Conservation (phyloP, 2,329 filamentous ascomycete genomes). For the Celoporthe dispersa region DNA sequence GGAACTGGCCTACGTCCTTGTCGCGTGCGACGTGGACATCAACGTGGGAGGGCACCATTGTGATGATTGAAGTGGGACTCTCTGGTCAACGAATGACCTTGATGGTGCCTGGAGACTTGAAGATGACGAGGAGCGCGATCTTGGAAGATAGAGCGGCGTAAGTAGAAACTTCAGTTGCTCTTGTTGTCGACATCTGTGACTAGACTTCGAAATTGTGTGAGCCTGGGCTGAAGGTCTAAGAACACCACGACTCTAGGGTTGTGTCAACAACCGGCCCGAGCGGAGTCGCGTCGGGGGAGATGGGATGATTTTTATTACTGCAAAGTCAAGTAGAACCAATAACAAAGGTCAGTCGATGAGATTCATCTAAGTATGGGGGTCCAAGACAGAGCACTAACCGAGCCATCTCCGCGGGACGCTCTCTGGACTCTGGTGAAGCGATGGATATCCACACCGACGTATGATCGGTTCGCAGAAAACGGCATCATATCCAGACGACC, state of each 20-base stretch:
- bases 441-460: no score
- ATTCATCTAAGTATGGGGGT: no score
- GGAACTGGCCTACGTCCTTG: not conserved
- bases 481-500: no score
- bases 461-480: no score
- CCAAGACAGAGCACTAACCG: no score
- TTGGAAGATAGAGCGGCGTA: not conserved
- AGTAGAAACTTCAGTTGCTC: not conserved
- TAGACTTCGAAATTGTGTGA: not conserved
- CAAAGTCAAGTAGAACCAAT: no score
- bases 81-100: not conserved
- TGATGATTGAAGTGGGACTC: not conserved
- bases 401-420: no score
- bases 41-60: not conserved
- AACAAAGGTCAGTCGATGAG: no score
- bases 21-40: not conserved
- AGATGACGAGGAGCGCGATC: not conserved
- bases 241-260: no score
- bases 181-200: not conserved
- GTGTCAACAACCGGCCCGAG: not conserved
- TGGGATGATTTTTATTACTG: not conserved
- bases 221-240: no score
- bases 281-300: not conserved
- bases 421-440: no score
- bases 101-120: not conserved